Percentiles rank a stretch among this genome's conserved stretches.
phyloP scores from a whole-genome alignment of 345 rosid genomes.

The Syzygium oleosum region DNA sequence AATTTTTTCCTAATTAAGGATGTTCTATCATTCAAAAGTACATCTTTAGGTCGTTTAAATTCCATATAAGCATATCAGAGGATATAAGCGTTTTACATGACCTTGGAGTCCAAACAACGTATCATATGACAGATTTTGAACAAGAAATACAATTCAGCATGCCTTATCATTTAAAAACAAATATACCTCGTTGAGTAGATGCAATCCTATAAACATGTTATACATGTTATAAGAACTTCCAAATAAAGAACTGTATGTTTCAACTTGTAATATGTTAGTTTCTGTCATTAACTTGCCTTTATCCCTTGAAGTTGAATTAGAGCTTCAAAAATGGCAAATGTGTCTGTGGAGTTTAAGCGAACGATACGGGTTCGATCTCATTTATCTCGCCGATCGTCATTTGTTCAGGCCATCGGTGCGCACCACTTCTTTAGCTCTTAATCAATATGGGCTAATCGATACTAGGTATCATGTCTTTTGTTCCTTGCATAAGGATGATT shows the following conservation, averaged over 20 bases:
- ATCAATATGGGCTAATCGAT: neutral
- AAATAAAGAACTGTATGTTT: neutral
- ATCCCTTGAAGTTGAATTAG: neutral
- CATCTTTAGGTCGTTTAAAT: neutral
- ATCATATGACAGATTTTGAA: neutral
- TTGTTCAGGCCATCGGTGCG: neutral
- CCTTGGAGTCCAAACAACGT: neutral
- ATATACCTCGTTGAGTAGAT: neutral
- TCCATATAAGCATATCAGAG: neutral
- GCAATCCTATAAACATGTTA: neutral
- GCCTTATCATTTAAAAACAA: neutral
- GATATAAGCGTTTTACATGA: neutral
- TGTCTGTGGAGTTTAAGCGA: neutral
- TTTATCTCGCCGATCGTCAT: neutral
- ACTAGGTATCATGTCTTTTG: neutral
- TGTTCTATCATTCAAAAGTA: neutral
- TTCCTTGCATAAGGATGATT: neutral
- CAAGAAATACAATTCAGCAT: neutral
- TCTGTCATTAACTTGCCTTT: neutral
- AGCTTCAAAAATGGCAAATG: neutral
- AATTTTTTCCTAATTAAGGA: neutral
- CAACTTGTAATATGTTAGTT: neutral
- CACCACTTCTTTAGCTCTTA: neutral
- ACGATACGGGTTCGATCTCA: neutral
- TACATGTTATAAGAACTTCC: neutral